Conservation (phyloP, 2,329 filamentous ascomycete genomes). For the Mycosphaerelloides madeirae region DNA sequence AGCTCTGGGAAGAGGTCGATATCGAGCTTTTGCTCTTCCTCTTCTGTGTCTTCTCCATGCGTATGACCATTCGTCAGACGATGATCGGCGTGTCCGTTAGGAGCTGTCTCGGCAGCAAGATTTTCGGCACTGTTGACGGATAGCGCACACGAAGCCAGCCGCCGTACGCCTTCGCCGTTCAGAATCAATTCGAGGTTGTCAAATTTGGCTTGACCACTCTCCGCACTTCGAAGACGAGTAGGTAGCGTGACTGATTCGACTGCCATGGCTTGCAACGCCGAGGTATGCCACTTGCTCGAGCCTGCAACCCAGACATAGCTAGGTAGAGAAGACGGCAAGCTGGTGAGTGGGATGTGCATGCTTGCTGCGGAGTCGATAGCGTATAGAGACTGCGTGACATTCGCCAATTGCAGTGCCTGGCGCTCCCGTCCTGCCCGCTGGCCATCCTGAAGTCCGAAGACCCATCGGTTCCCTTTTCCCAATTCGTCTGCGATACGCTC, state of each 20-base stretch:
- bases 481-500: conserved; percentile 82
- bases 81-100: conserved; percentile 28
- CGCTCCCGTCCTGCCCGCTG: conserved; percentile 48
- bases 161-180: conserved; percentile 73
- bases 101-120: conserved; percentile 25
- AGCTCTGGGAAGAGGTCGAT: conserved; percentile 27
- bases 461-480: conserved; percentile 79
- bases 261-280: conserved; percentile 69
- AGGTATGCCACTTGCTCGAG: conserved; percentile 71
- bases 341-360: conserved; percentile 69
- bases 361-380: conserved; percentile 67
- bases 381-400: conserved; percentile 67
- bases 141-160: conserved; percentile 70
- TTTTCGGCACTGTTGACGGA: conserved; percentile 47
- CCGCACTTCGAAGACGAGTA: conserved; percentile 57
- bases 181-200: conserved; percentile 61
- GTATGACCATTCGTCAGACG: conserved; percentile 31
- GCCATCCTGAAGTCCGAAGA: conserved; percentile 74
- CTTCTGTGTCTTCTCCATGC: conserved; percentile 7
- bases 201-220: conserved; percentile 48
- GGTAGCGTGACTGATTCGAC: conserved; percentile 76
- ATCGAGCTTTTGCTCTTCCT: conserved; percentile 18
- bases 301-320: conserved; percentile 55
- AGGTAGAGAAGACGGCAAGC: conserved; percentile 56
- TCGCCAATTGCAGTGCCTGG: conserved; percentile 61